A percentile compares a stretch with the other conserved stretches of the same genome.
Conservation (phyloP, 306 rosid genomes). For the Cyamopsis tetragonoloba region DNA sequence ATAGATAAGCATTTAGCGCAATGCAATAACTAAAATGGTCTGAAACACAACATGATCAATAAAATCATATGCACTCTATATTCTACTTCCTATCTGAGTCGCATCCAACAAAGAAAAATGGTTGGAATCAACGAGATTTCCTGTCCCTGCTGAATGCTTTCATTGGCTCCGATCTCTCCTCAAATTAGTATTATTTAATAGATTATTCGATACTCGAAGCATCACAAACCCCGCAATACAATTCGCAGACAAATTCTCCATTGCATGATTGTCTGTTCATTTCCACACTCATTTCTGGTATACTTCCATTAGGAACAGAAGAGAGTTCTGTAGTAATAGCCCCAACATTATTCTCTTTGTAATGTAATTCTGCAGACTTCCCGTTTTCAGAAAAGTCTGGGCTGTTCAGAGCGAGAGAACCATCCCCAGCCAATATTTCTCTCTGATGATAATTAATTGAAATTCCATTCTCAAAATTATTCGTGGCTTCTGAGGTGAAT, state of each 20-base stretch:
- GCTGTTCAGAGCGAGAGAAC: conserved; percentile 4
- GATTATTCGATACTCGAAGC: conserved; percentile 18
- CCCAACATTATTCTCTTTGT: conserved; percentile 26
- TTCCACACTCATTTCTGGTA: conserved; percentile 1
- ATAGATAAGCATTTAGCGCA: too few species aligned
- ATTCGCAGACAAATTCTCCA: conserved; percentile 21
- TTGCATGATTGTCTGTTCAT: conserved; percentile 18
- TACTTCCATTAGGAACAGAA: conserved; percentile 18
- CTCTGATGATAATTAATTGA: conserved; percentile 23
- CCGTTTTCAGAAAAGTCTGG: conserved; percentile 25
- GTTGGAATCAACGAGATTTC: conserved; percentile 33
- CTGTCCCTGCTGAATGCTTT: conserved; percentile 26
- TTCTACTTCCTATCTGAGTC: conserved; percentile 19
- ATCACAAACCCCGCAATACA: conserved; percentile 10
- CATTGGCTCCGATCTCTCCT: too few species aligned
- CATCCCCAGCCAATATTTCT: conserved; percentile 30
- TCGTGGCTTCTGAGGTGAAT: conserved; percentile 18
- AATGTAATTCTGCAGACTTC: conserved; percentile 22
- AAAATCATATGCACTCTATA: conserved; percentile 24
- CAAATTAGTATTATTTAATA: too few species aligned
- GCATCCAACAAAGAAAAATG: conserved; percentile 31
- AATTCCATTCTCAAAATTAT: conserved; percentile 23
- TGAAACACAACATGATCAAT: conserved; percentile 18
- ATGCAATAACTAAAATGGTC: too few species aligned
- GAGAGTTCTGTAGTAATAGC: conserved; percentile 5